These are phyloP conservation scores for Saccharomyces eubayanus DNA, from an alignment of 805 yeast species.

Conservation along the genomic window DNA sequence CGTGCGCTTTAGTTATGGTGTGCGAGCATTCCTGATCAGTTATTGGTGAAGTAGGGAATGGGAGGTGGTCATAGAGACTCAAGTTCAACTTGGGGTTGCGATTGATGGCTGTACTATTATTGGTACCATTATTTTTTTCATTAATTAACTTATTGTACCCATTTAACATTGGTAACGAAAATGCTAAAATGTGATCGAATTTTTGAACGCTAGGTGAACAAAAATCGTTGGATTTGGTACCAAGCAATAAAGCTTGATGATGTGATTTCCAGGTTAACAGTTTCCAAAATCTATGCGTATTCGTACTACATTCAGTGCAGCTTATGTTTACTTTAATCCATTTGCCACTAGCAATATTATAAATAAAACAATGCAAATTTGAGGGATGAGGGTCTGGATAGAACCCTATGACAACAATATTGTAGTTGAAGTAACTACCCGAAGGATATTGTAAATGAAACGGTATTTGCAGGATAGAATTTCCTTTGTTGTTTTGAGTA, in stretches of 20 bases:
- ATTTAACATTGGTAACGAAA: conserved; percentile 49
- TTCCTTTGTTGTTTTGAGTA: conserved; percentile 10
- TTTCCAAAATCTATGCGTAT: conserved; percentile 54
- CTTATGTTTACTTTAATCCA: conserved; percentile 58
- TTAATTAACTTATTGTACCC: conserved; percentile 18
- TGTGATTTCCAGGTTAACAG: conserved; percentile 72
- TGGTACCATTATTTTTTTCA: neutral
- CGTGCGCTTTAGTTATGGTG: neutral
- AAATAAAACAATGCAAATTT: conserved; percentile 23
- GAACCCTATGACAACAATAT: conserved; percentile 54
- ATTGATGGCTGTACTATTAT: neutral
- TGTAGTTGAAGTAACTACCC: conserved; percentile 60
- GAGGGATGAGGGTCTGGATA: conserved; percentile 35
- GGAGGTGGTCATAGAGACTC: neutral
- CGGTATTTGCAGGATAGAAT: conserved; percentile 19
- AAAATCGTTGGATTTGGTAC: conserved; percentile 30
- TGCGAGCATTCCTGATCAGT: neutral
- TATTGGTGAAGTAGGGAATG: neutral
- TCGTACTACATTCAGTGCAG: conserved; percentile 43
- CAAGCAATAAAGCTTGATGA: conserved; percentile 57
- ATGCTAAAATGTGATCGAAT: conserved; percentile 38
- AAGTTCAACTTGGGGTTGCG: neutral
- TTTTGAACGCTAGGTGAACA: conserved; percentile 34
- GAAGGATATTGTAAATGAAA: conserved; percentile 45
- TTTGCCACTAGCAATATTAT: conserved; percentile 31